Evolutionary conservation across 2,329 filamentous ascomycete genomes (phyloP).

Genomic region (Aphanoascus verrucosus): DNA sequence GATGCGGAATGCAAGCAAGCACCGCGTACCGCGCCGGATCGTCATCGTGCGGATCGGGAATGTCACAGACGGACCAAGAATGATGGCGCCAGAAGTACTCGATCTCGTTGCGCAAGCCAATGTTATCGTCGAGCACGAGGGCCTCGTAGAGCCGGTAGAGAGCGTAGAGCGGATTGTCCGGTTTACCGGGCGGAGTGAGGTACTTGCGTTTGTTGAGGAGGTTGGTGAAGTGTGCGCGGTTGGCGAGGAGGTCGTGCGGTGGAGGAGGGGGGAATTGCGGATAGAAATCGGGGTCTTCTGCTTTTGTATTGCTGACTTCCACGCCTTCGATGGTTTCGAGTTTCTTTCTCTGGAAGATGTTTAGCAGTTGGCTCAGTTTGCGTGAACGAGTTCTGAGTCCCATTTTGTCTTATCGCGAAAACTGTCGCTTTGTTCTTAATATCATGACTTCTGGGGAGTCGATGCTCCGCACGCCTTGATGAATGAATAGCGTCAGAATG

Average conservation of each 20-base stretch:
- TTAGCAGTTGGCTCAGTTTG: no score
- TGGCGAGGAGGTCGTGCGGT: not conserved
- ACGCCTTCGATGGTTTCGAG: no score
- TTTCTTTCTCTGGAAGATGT: no score
- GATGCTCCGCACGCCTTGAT: no score
- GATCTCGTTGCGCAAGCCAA: conserved; percentile 1
- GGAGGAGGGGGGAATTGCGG: not conserved
- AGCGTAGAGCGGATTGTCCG: conserved; percentile 1
- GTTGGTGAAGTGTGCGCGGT: not conserved
- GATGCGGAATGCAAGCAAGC: not conserved
- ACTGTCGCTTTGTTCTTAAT: no score
- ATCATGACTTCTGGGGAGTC: no score
- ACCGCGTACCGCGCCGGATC: conserved; percentile 8
- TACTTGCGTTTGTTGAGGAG: not conserved
- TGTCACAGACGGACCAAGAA: conserved; percentile 3
- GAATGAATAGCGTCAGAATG: no score
- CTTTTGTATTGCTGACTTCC: not conserved
- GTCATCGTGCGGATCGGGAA: conserved; percentile 7
- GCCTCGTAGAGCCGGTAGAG: conserved; percentile 9
- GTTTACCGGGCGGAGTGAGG: not conserved
- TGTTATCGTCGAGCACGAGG: not conserved
- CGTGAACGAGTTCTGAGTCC: no score
- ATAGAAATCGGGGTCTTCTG: not conserved
- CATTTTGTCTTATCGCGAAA: no score
- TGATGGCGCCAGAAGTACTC: conserved; percentile 5